Conservation (phyloP, 148 eudicot genomes). For the Silene latifolia region DNA sequence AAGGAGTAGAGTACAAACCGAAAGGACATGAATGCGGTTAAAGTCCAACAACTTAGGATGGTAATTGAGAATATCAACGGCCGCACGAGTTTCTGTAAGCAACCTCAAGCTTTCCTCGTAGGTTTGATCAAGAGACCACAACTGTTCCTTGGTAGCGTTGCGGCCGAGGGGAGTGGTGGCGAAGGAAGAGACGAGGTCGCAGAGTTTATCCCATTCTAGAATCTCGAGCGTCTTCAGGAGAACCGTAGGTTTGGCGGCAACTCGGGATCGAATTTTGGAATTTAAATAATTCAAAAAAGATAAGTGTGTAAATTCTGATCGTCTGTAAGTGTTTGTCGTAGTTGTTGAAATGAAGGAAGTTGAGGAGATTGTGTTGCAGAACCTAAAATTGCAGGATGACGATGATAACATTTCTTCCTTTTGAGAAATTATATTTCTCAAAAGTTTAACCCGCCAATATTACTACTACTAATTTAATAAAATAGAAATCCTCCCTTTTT, state of each 20-base stretch:
- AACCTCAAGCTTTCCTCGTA: slow-evolving; percentile 67
- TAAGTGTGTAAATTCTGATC: no score
- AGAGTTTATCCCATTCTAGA: slow-evolving; percentile 80
- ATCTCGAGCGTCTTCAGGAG: slow-evolving; percentile 55
- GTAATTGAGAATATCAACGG: slow-evolving; percentile 70
- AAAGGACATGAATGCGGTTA: slow-evolving; percentile 37
- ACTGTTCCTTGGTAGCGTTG: slow-evolving; percentile 31
- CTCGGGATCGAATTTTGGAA: slow-evolving; percentile 1
- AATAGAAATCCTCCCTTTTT: no score
- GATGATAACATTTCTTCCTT: no score
- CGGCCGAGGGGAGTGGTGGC: slow-evolving; percentile 70
- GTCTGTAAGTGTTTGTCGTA: no score
- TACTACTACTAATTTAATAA: no score
- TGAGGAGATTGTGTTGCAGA: no score
- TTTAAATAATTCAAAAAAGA: background rate
- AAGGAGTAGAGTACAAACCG: slow-evolving; percentile 47
- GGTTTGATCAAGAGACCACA: slow-evolving; percentile 32
- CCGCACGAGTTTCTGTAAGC: slow-evolving; percentile 77
- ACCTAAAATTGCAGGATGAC: no score
- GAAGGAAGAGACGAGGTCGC: slow-evolving; percentile 74
- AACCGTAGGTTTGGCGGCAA: slow-evolving; percentile 25
- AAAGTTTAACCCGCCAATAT: no score
- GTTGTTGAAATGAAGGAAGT: no score
- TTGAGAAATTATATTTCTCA: no score
- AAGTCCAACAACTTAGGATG: slow-evolving; percentile 54